Evolutionary conservation across 129 eudicot genomes (phyloP).

Genomic region (Escallonia rubra): DNA sequence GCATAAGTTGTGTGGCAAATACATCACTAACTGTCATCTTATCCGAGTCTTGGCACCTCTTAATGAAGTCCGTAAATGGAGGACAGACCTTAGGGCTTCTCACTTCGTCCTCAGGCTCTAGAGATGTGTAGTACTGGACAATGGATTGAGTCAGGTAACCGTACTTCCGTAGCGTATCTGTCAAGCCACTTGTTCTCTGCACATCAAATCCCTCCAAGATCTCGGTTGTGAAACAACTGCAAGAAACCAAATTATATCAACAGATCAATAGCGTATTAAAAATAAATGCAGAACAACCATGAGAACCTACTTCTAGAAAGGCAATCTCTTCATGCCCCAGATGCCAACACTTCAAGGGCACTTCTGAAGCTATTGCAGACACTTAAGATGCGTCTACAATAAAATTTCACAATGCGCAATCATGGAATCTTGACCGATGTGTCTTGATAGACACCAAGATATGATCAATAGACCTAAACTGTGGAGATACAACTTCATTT

Average conservation of each 20-base stretch:
- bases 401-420: too few species aligned
- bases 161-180: conserved; percentile 66
- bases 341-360: too few species aligned
- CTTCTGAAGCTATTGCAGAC: too few species aligned
- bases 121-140: conserved; percentile 44
- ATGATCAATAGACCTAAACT: too few species aligned
- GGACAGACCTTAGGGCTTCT: conserved; percentile 42
- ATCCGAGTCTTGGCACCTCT: conserved; percentile 70
- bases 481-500: too few species aligned
- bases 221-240: conserved; percentile 96
- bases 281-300: not conserved
- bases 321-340: too few species aligned
- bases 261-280: not conserved
- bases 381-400: too few species aligned
- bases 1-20: conserved; percentile 87
- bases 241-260: conserved; percentile 10
- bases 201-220: conserved; percentile 94
- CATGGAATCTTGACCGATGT: too few species aligned
- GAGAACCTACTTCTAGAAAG: too few species aligned
- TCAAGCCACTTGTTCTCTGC: conserved; percentile 80
- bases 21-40: conserved; percentile 89
- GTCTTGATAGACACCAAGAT: too few species aligned
- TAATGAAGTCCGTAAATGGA: conserved; percentile 49
- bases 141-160: conserved; percentile 76
- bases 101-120: conserved; percentile 24